These are phyloP conservation scores for Annulohypoxylon stygium DNA, from an alignment of 495 filamentous ascomycete species.

Conservation along the genomic window DNA sequence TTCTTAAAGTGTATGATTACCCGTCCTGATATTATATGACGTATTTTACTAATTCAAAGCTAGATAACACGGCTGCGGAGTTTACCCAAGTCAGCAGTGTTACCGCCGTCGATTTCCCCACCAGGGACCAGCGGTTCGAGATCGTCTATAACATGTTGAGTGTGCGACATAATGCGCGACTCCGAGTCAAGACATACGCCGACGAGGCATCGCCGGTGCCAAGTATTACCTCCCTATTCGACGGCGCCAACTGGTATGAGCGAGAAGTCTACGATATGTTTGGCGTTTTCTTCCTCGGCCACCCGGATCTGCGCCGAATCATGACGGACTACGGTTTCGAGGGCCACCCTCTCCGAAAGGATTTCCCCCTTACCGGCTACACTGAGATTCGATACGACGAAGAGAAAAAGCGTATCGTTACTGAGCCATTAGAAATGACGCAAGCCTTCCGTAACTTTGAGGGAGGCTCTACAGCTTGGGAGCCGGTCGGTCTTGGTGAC, in stretches of 20 bases:
- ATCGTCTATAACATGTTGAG: conserved; percentile 98
- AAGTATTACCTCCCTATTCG: conserved; percentile 84
- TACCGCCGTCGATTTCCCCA: conserved; percentile 95
- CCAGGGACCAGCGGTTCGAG: conserved; percentile 93
- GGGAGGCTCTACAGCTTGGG: conserved; percentile 84
- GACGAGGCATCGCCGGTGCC: conserved; percentile 97
- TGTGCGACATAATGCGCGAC: conserved; percentile 93
- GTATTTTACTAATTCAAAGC: conserved; percentile 22
- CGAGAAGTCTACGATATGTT: conserved; percentile 98
- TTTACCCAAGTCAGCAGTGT: conserved; percentile 94
- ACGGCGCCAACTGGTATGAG: conserved; percentile 99
- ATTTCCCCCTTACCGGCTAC: conserved; percentile 98
- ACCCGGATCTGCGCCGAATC: conserved; percentile 96
- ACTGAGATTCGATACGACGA: conserved; percentile 98
- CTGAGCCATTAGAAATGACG: conserved; percentile 95
- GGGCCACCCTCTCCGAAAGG: conserved; percentile 96
- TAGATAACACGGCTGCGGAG: conserved; percentile 93
- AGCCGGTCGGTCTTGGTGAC: conserved; percentile 87
- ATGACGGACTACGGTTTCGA: conserved; percentile 99
- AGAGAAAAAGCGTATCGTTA: conserved; percentile 99
- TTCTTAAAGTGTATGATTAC: conserved; percentile 83
- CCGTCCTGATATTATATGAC: not conserved
- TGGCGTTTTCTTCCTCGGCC: conserved; percentile 94
- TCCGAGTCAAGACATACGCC: conserved; percentile 98
- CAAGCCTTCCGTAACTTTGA: conserved; percentile 99